A percentile compares a stretch with the other conserved stretches of the same genome.
These are phyloP conservation scores for Penicillium salamii DNA, from an alignment of 495 filamentous ascomycete genomes.

Conservation along the genomic window DNA sequence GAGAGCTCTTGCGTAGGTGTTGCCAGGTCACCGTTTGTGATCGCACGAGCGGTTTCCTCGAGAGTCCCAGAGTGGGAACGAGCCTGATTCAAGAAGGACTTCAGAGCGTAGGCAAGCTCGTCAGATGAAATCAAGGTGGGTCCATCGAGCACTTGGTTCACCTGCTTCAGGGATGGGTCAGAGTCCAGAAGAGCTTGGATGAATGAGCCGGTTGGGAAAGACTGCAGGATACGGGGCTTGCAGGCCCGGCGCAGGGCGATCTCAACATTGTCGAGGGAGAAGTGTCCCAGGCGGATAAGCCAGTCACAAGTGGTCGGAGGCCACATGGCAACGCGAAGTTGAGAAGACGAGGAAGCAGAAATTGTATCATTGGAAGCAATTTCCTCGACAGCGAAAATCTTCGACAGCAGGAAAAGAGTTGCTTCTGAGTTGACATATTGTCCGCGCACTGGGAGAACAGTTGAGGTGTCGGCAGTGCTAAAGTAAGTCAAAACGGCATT, in stretches of 20 bases:
- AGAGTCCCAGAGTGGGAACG: conserved; percentile 30
- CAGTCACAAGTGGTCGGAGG: conserved; percentile 55
- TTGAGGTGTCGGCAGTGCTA: conserved; percentile 17
- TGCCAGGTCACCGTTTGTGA: conserved; percentile 29
- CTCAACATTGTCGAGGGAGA: conserved; percentile 60
- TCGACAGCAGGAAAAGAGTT: conserved; percentile 50
- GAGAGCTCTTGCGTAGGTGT: conserved; percentile 21
- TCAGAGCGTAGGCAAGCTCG: conserved; percentile 44
- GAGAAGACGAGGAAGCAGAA: conserved; percentile 24
- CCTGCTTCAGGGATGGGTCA: conserved; percentile 58
- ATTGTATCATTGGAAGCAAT: conserved; percentile 12
- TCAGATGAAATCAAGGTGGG: conserved; percentile 38
- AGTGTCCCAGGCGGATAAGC: conserved; percentile 59
- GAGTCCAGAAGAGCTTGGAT: conserved; percentile 55
- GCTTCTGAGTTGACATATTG: conserved; percentile 40
- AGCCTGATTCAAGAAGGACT: conserved; percentile 37
- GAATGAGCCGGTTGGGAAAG: conserved; percentile 55
- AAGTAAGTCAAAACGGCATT: conserved; percentile 39
- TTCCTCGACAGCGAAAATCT: conserved; percentile 48
- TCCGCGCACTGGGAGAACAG: conserved; percentile 18
- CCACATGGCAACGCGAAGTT: conserved; percentile 49
- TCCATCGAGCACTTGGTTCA: conserved; percentile 52
- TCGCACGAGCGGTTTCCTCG: conserved; percentile 30
- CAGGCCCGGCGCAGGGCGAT: conserved; percentile 51
- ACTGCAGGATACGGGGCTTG: conserved; percentile 41